A percentile compares a stretch with the other conserved stretches of the same genome.
phyloP scores from a whole-genome alignment of 2,329 filamentous ascomycete species.

The Anisogramma anomala region DNA sequence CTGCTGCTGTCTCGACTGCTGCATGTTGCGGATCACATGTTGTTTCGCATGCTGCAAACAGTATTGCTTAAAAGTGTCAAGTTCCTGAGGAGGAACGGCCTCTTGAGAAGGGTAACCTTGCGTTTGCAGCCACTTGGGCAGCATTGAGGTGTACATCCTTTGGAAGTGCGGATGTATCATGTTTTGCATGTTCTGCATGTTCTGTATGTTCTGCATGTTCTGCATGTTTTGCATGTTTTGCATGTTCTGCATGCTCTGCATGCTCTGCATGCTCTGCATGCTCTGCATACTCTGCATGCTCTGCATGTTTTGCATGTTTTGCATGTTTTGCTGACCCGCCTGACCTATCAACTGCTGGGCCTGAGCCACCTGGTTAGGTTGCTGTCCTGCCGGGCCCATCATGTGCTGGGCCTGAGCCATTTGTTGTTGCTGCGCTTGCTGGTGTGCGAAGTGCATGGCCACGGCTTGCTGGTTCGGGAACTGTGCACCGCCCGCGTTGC shows the following conservation, averaged over 20 bases:
- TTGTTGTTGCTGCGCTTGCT: slow-evolving; percentile 23
- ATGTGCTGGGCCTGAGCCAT: slow-evolving; percentile 22
- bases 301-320: too few relatives aligned
- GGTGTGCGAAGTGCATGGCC: slow-evolving; percentile 20
- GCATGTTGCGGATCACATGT: slow-evolving; percentile 17
- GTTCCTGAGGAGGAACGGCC: slow-evolving; percentile 34
- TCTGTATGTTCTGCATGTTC: too few relatives aligned
- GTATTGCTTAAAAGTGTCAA: slow-evolving; percentile 33
- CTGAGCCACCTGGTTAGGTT: slow-evolving; percentile 3
- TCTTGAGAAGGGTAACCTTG: slow-evolving; percentile 28
- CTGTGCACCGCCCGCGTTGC: slow-evolving; percentile 17
- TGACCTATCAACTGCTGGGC: too few relatives aligned
- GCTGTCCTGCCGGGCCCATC: slow-evolving; percentile 12
- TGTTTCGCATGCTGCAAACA: slow-evolving; percentile 30
- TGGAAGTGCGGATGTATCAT: slow-evolving; percentile 8
- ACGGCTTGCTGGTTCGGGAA: slow-evolving; percentile 20
- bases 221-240: too few relatives aligned
- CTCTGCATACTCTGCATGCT: too few relatives aligned
- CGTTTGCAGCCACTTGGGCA: slow-evolving; percentile 25
- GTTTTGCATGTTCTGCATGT: neutral
- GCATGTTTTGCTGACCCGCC: too few relatives aligned
- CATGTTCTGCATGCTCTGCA: too few relatives aligned
- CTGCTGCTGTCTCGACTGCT: slow-evolving; percentile 10
- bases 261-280: too few relatives aligned
- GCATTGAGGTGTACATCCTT: slow-evolving; percentile 28